These are phyloP conservation scores for Phytopythium helicoides DNA, from an alignment of 352 stramenopile genomes.

Conservation along the genomic window DNA sequence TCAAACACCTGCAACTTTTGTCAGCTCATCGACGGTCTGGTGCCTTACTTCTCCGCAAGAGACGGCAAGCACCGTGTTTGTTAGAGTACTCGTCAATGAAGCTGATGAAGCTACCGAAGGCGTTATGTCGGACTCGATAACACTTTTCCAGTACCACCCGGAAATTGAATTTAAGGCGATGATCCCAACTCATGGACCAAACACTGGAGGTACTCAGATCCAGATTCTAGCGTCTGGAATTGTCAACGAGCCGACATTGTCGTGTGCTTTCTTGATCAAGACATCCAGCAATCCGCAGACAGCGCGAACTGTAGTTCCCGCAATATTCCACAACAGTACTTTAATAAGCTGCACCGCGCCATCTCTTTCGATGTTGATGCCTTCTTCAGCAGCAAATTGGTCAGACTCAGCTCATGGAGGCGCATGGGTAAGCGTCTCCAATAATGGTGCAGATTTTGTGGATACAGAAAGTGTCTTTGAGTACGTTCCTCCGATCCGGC, in stretches of 20 bases:
- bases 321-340: constrained; percentile 17
- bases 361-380: constrained; percentile 15
- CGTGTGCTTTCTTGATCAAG: constrained; percentile 33
- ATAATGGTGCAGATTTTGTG: constrained; percentile 52
- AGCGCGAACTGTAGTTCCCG: constrained; percentile 11
- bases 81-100: constrained; percentile 27
- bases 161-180: constrained; percentile 24
- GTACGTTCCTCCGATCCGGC: constrained; percentile 16
- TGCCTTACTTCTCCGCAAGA: constrained; percentile 31
- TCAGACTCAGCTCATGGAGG: constrained; percentile 12
- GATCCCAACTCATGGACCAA: constrained; percentile 30
- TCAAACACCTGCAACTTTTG: constrained; percentile 25
- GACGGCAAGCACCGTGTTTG: constrained; percentile 16
- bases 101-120: constrained; percentile 8
- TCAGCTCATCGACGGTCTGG: constrained; percentile 16
- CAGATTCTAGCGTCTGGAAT: constrained; percentile 21
- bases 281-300: constrained; percentile 15
- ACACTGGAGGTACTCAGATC: constrained; percentile 25
- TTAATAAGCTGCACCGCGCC: constrained; percentile 28
- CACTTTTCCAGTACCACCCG: constrained; percentile 32
- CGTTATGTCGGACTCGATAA: constrained; percentile 23
- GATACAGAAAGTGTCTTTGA: constrained; percentile 16
- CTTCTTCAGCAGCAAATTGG: constrained; percentile 12
- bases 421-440: constrained; percentile 34
- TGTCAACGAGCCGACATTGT: constrained; percentile 18